These are phyloP conservation scores for Calocybe indica DNA, from an alignment of 768 basidiomycete species.

Conservation along the genomic window DNA sequence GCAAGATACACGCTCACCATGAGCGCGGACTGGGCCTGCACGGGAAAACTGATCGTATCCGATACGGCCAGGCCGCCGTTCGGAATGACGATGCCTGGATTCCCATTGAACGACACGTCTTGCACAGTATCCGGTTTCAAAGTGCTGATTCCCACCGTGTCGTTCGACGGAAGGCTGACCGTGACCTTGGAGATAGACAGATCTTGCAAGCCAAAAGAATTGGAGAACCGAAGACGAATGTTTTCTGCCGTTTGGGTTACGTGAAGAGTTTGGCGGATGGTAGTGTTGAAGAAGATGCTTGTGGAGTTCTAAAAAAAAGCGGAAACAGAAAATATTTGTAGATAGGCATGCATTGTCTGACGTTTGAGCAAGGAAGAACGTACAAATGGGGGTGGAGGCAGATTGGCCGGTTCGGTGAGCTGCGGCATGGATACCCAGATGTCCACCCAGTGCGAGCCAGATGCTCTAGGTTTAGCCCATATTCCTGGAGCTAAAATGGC, in stretches of 20 bases:
- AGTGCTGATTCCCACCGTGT: conserved; percentile 27
- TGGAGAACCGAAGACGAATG: conserved; percentile 42
- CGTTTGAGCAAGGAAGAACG: neutral
- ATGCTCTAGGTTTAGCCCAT: too few relatives aligned
- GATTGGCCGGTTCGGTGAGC: conserved; percentile 28
- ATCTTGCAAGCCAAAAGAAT: conserved; percentile 37
- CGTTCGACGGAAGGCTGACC: conserved; percentile 32
- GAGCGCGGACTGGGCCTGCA: conserved; percentile 32
- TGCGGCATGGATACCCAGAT: conserved; percentile 36
- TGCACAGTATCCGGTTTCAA: conserved; percentile 29
- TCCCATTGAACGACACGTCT: conserved; percentile 38
- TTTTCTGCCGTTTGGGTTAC: conserved; percentile 30
- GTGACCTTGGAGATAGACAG: conserved; percentile 39
- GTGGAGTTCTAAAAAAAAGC: conserved; percentile 8
- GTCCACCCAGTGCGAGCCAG: conserved; percentile 22
- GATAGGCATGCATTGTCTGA: neutral
- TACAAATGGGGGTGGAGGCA: conserved; percentile 29
- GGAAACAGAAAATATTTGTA: neutral
- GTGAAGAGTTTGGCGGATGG: conserved; percentile 44
- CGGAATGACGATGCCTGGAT: conserved; percentile 31
- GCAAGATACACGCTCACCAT: conserved; percentile 35
- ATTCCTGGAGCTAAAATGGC: too few relatives aligned
- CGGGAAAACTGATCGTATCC: conserved; percentile 35
- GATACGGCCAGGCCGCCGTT: conserved; percentile 40
- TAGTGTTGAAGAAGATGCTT: conserved; percentile 35